Base-by-base conservation (phyloP, 208 protist genomes). In the Perkinsela sp. region DNA sequence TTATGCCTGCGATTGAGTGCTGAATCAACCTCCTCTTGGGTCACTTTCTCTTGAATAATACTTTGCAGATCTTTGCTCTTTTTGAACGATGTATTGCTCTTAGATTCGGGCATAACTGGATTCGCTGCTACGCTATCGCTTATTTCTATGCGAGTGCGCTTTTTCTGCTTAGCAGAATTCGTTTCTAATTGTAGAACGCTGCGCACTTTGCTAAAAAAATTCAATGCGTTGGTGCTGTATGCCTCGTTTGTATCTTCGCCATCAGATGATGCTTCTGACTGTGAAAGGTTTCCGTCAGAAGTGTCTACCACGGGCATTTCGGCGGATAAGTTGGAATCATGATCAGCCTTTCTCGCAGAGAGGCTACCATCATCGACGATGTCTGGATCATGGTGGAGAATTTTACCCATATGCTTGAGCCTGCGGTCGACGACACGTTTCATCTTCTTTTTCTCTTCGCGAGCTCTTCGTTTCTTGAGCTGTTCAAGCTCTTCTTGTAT, bases 321-420 rank as follows among this genome's bases (percentile, higher is more conserved):
- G 0, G 71, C 71, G 29, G 72, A 72, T 66, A 70, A 71, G 16
- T 72, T 31, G 15, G 30, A 70, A 68, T 69, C 48, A 28, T 71
- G 69, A n/a, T 48, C 40, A 28, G 1, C 67, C 28, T 72, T 72
- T 28, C 71, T 69, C 2, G 31, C 67, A n/a, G 28, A 48, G 0
- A 73, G 32, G 29, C 32, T 71, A 30, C 76, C 67, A 15, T 67
- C 30, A 29, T 74, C 68, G 69, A 90, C 82, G 57, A 76, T 72
- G 71, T 77, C 82, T n/a, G 87, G 84, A 73, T 93, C 85, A 70
- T 85, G 88, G 82, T 92, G 93, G 72, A 91, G 88, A 6, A 95
- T 79, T 1, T 84, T 81, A n/a, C 88, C 83, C 66, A 91, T 88
- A 71, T 92, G 82, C 71, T 92, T 87, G 48, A 90, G 78, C 77